phyloP scores from a whole-genome alignment of 306 rosid genomes.

The Bauhinia variegata region DNA sequence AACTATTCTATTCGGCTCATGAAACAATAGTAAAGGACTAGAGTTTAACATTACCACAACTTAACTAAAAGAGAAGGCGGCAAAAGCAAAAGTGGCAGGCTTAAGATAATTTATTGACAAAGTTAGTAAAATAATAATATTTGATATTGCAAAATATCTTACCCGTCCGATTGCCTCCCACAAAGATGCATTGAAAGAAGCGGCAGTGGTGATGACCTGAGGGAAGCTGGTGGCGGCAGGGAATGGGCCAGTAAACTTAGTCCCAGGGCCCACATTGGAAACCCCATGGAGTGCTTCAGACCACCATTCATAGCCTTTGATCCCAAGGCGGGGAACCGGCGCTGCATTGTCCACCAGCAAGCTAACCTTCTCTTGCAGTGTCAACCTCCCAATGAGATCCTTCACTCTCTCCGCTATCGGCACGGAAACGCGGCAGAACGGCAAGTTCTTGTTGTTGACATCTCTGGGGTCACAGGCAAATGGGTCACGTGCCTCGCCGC shows the following conservation, averaged over 20 bases:
- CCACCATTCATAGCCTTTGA: constrained; percentile 93
- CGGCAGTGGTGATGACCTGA: constrained; percentile 93
- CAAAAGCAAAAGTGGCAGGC: no score
- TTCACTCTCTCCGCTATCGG: constrained; percentile 59
- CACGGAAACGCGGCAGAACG: constrained; percentile 54
- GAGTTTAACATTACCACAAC: no score
- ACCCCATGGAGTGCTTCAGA: constrained; percentile 98
- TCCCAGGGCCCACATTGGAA: constrained; percentile 88
- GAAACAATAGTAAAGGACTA: no score
- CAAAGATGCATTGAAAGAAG: constrained; percentile 82
- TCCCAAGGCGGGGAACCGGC: constrained; percentile 73
- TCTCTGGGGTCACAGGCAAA: constrained; percentile 77
- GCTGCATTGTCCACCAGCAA: constrained; percentile 70
- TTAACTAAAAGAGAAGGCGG: no score
- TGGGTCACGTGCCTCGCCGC: constrained; percentile 49
- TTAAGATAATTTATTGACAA: no score
- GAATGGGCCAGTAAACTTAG: constrained; percentile 60
- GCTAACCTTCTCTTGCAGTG: constrained; percentile 71
- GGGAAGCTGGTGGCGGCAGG: constrained; percentile 92
- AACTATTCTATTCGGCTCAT: no score
- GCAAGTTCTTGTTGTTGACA: constrained; percentile 36
- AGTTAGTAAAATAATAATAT: no score
- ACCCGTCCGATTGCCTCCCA: constrained; percentile 98
- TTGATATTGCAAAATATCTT: constrained; percentile 12
- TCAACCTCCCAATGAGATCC: constrained; percentile 74